phyloP scores from a whole-genome alignment of 805 yeast species.

The Hanseniaspora occidentalis region DNA sequence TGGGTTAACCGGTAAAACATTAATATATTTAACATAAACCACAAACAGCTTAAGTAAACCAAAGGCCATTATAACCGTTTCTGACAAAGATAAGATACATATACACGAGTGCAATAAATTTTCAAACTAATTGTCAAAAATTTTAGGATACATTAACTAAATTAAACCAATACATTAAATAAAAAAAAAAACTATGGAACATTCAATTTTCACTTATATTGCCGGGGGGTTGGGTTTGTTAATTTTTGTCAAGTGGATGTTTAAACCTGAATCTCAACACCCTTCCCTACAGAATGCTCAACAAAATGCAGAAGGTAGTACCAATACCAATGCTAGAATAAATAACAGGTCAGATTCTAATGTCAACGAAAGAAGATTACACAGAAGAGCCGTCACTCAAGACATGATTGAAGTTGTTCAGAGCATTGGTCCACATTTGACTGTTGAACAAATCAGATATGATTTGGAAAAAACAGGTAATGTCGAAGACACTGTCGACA shows the following conservation, averaged over 20 bases:
- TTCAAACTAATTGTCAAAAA: too few relatives aligned
- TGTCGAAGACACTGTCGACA: slow-evolving; percentile 69
- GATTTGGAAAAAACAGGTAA: slow-evolving; percentile 70
- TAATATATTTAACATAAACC: too few relatives aligned
- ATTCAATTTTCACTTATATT: slow-evolving; percentile 40
- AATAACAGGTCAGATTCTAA: slow-evolving; percentile 2
- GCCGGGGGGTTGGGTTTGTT: slow-evolving; percentile 39
- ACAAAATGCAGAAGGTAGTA: slow-evolving; percentile 3
- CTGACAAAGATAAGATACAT: too few relatives aligned
- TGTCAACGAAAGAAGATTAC: slow-evolving; percentile 6
- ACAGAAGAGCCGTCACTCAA: slow-evolving; percentile 39
- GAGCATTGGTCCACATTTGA: slow-evolving; percentile 62
- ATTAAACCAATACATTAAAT: not conserved
- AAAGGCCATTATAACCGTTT: too few relatives aligned
- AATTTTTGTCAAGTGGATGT: slow-evolving; percentile 52
- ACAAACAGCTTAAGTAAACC: too few relatives aligned
- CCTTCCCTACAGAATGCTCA: slow-evolving; percentile 18
- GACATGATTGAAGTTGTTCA: slow-evolving; percentile 81
- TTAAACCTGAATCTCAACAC: slow-evolving; percentile 41
- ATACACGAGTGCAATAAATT: too few relatives aligned
- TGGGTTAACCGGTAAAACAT: too few relatives aligned
- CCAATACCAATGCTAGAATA: slow-evolving; percentile 3
- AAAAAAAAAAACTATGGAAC: slow-evolving; percentile 29
- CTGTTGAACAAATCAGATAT: slow-evolving; percentile 51
- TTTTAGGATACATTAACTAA: too few relatives aligned